Conservation (phyloP, 2,329 filamentous ascomycete species). For the Fusarium pseudoanthophilum region DNA sequence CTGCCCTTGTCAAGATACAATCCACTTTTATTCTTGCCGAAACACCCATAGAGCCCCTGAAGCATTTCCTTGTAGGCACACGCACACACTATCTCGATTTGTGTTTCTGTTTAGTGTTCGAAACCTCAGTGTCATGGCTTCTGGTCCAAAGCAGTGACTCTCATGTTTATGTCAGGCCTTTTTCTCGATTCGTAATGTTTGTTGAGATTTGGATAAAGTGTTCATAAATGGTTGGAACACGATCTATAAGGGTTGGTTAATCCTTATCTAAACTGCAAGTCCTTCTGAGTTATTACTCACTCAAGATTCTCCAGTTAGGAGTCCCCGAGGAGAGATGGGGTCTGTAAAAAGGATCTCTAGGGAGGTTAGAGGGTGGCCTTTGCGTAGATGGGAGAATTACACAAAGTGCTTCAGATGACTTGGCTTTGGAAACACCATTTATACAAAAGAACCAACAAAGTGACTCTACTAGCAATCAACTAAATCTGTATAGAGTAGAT, state of each 20-base stretch:
- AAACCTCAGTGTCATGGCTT: neutral
- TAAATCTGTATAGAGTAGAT: neutral
- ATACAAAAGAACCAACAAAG: neutral
- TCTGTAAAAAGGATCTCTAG: accelerated
- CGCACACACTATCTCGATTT: neutral
- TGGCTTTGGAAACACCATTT: neutral
- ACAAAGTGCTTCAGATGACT: neutral
- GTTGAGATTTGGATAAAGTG: neutral
- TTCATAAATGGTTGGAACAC: neutral
- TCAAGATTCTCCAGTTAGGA: neutral
- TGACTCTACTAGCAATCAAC: neutral
- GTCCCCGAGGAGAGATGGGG: neutral
- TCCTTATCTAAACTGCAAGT: neutral
- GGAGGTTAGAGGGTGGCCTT: neutral
- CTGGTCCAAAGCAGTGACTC: neutral
- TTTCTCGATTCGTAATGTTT: neutral
- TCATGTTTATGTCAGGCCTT: neutral
- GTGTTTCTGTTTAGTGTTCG: neutral
- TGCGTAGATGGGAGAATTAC: neutral
- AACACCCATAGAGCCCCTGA: neutral
- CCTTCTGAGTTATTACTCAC: neutral
- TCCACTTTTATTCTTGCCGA: neutral
- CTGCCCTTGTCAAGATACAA: neutral
- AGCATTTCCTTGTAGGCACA: neutral
- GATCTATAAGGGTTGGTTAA: neutral